Conservation (phyloP, 768 basidiomycete genomes). For the Pleurotus sapidus region DNA sequence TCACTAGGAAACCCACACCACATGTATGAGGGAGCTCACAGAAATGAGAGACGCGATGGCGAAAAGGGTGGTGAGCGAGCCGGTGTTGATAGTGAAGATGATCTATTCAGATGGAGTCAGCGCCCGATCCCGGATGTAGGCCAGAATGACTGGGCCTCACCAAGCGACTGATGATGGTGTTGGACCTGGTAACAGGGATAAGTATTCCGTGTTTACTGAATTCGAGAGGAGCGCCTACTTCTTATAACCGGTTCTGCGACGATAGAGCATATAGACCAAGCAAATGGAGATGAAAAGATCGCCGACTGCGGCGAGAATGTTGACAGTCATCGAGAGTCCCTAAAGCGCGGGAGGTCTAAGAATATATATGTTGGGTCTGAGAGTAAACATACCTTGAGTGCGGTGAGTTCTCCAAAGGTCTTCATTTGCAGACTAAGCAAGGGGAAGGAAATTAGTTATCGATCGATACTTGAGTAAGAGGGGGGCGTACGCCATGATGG, state of each 20-base stretch:
- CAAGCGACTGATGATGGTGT: conserved; percentile 45
- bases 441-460: background rate
- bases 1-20: too few species aligned
- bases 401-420: conserved; percentile 30
- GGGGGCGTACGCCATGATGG: conserved; percentile 28
- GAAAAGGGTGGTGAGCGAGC: conserved; percentile 44
- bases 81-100: conserved; percentile 41
- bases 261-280: conserved; percentile 38
- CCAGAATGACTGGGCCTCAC: conserved; percentile 19
- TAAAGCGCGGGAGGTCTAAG: conserved; percentile 9
- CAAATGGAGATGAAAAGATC: conserved; percentile 44
- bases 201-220: background rate
- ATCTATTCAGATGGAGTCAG: conserved; percentile 23
- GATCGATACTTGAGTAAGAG: background rate
- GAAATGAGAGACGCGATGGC: conserved; percentile 56
- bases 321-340: conserved; percentile 40
- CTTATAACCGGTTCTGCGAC: conserved; percentile 45
- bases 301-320: conserved; percentile 40
- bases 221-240: conserved; percentile 22
- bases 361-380: background rate
- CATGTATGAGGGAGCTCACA: conserved; percentile 23
- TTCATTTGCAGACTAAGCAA: conserved; percentile 23
- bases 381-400: conserved; percentile 28
- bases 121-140: conserved; percentile 12
- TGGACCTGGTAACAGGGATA: conserved; percentile 28